Percentiles rank a stretch among this genome's conserved stretches.
Conservation (phyloP, 805 yeast genomes). For the Wickerhamomyces kurtzmanii region DNA sequence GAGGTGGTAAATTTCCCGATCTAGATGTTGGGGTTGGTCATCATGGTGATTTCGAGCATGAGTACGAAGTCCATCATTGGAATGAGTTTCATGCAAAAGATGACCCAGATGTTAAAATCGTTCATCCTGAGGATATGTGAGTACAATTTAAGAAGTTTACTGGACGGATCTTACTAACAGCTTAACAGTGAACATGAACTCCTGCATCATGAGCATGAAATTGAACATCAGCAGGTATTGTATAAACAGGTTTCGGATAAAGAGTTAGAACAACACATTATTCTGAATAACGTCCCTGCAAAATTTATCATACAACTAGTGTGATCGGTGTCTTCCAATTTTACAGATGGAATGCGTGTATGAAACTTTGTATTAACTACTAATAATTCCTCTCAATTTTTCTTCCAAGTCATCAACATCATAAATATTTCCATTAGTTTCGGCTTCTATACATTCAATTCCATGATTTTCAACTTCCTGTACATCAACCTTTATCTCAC, state of each 20-base stretch:
- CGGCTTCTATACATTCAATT: slow-evolving; percentile 35
- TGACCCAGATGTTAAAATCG: slow-evolving; percentile 74
- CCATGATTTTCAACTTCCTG: slow-evolving; percentile 29
- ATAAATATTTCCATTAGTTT: slow-evolving; percentile 19
- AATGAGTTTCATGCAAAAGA: slow-evolving; percentile 60
- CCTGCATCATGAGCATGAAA: slow-evolving; percentile 78
- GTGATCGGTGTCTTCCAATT: not conserved
- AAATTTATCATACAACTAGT: slow-evolving; percentile 18
- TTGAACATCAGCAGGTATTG: slow-evolving; percentile 39
- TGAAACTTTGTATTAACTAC: not conserved
- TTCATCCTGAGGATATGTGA: slow-evolving; percentile 87
- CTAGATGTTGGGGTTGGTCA: slow-evolving; percentile 92
- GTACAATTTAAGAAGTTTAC: too few species aligned
- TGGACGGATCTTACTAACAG: too few species aligned
- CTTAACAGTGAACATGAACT: slow-evolving; percentile 54
- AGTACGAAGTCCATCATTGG: slow-evolving; percentile 96
- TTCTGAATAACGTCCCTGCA: slow-evolving; percentile 24
- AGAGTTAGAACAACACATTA: slow-evolving; percentile 28
- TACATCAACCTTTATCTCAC: slow-evolving; percentile 42
- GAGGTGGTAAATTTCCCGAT: slow-evolving; percentile 78
- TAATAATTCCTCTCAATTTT: slow-evolving; percentile 10
- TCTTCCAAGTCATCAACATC: slow-evolving; percentile 31
- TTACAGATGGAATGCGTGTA: slow-evolving; percentile 1
- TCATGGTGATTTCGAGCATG: slow-evolving; percentile 87
- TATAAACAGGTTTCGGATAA: slow-evolving; percentile 25